Percentiles rank a stretch among this genome's conserved stretches.
phyloP scores from a whole-genome alignment of 2,329 filamentous ascomycete genomes.

The Neofusicoccum kwambonambiense region DNA sequence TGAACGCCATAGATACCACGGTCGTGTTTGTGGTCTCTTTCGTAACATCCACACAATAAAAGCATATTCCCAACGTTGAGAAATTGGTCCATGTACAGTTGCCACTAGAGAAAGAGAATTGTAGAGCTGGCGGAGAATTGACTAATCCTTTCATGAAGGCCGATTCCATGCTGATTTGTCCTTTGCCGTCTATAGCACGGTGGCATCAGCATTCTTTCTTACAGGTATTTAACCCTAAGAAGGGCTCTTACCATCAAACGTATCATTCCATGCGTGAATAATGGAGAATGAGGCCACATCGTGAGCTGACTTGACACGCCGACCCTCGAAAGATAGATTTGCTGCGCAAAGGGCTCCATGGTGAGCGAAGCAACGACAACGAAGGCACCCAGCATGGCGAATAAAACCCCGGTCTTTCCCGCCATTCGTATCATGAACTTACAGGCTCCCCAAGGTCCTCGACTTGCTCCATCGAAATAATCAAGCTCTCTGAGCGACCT shows the following conservation, averaged over 20 bases:
- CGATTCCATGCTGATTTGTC: neutral
- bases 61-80: neutral
- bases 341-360: constrained; percentile 20
- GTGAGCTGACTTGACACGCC: neutral
- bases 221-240: no score
- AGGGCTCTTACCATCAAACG: no score
- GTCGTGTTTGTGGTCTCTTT: no score
- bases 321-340: constrained; percentile 19
- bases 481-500: constrained; percentile 27
- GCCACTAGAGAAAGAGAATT: neutral
- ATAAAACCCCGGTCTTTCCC: neutral
- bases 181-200: no score
- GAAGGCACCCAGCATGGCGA: constrained; percentile 17
- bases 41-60: neutral
- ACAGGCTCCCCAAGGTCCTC: constrained; percentile 19
- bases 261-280: neutral
- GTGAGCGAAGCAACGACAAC: constrained; percentile 11
- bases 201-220: no score
- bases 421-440: neutral
- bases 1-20: neutral
- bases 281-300: neutral
- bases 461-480: constrained; percentile 29
- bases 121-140: neutral
- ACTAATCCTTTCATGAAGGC: neutral
- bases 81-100: constrained; percentile 1